Conservation (phyloP, 495 filamentous ascomycete genomes). For the Penicillium subrubescens region DNA sequence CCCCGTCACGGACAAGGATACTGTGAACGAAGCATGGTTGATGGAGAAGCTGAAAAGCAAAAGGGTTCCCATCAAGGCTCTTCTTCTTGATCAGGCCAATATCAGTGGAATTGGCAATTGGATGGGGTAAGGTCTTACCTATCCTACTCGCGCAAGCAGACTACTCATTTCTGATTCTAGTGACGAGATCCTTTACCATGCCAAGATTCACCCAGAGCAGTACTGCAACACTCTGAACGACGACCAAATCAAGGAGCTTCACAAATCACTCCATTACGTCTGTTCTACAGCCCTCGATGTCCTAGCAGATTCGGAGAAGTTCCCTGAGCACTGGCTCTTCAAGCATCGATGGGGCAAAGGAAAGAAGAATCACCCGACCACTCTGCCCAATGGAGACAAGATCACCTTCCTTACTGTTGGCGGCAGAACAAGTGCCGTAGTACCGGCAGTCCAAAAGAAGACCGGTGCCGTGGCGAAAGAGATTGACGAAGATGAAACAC, state of each 20-base stretch:
- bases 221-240: constrained; percentile 81
- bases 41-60: constrained; percentile 67
- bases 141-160: not conserved
- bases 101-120: constrained; percentile 96
- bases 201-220: constrained; percentile 87
- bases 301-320: constrained; percentile 77
- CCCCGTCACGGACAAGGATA: constrained; percentile 78
- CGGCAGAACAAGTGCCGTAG: constrained; percentile 84
- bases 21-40: constrained; percentile 74
- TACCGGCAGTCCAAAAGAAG: constrained; percentile 85
- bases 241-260: constrained; percentile 69
- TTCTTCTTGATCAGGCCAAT: constrained; percentile 84
- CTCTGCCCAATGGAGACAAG: constrained; percentile 79
- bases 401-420: constrained; percentile 84
- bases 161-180: constrained; percentile 35
- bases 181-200: constrained; percentile 88
- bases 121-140: constrained; percentile 67
- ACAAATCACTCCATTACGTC: constrained; percentile 74
- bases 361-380: constrained; percentile 67
- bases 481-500: constrained; percentile 28
- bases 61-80: constrained; percentile 80
- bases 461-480: constrained; percentile 52
- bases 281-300: constrained; percentile 77
- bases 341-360: constrained; percentile 90
- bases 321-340: constrained; percentile 91